These are phyloP conservation scores for Cercis canadensis DNA, from an alignment of 306 rosid species.

Conservation along the genomic window DNA sequence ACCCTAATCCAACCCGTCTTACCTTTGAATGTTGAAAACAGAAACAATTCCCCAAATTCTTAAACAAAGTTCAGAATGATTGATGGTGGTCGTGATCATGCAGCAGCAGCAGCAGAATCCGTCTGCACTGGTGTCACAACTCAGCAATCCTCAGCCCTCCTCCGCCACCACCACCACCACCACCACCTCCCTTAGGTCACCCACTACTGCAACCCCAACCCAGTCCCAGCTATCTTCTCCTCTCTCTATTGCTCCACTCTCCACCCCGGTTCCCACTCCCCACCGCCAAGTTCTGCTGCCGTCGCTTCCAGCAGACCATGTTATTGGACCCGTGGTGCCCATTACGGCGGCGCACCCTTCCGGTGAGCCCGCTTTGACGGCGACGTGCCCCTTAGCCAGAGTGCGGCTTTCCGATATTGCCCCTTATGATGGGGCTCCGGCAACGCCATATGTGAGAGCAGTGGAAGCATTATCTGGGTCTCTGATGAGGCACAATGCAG, in stretches of 20 bases:
- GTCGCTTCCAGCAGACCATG: constrained; percentile 48
- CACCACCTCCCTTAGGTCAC: constrained; percentile 67
- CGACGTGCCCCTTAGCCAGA: constrained; percentile 56
- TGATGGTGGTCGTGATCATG: constrained; percentile 68
- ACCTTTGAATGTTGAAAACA: constrained; percentile 4
- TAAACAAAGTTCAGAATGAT: constrained; percentile 69
- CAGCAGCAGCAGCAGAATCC: constrained; percentile 69
- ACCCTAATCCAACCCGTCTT: constrained; percentile 32
- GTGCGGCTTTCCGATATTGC: constrained; percentile 83
- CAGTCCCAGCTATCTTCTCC: constrained; percentile 52
- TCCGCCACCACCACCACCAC: constrained; percentile 31
- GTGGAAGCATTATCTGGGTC: constrained; percentile 75
- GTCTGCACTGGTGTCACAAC: constrained; percentile 69
- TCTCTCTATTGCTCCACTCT: constrained; percentile 37
- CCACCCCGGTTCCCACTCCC: constrained; percentile 31
- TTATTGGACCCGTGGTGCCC: constrained; percentile 42
- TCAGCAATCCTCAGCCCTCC: constrained; percentile 60
- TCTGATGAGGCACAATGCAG: constrained; percentile 88
- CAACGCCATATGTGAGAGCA: constrained; percentile 64
- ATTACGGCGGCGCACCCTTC: constrained; percentile 53
- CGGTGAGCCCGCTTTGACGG: constrained; percentile 47
- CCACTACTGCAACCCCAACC: constrained; percentile 44
- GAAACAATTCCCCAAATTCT: constrained; percentile 5
- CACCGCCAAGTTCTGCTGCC: constrained; percentile 54
- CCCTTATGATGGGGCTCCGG: constrained; percentile 80